A percentile compares a stretch with the other conserved stretches of the same genome.
These are phyloP conservation scores for Alternaria gaisen DNA, from an alignment of 2,329 filamentous ascomycete species.

Conservation along the genomic window DNA sequence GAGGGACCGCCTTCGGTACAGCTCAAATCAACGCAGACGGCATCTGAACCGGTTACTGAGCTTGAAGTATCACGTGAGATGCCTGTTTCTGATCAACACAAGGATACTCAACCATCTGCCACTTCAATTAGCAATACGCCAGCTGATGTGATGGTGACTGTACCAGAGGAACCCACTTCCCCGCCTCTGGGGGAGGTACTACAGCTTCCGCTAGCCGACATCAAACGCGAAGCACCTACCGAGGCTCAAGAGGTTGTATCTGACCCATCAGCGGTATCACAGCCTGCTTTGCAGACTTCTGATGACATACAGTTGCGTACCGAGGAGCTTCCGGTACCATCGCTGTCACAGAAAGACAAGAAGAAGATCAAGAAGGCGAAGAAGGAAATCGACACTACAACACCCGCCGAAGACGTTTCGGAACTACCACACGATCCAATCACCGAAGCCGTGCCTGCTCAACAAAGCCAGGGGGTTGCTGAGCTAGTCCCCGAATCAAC, in stretches of 20 bases:
- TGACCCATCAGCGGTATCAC: slow-evolving; percentile 2
- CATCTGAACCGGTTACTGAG: neutral
- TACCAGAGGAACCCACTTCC: neutral
- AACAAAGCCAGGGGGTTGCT: neutral
- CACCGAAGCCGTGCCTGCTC: slow-evolving; percentile 1
- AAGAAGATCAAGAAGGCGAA: slow-evolving; percentile 40
- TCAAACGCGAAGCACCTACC: neutral
- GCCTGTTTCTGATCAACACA: neutral
- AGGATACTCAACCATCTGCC: neutral
- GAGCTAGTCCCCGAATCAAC: neutral
- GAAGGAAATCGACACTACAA: slow-evolving; percentile 24
- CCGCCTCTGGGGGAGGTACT: slow-evolving; percentile 3
- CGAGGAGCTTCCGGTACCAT: slow-evolving; percentile 15
- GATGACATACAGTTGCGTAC: slow-evolving; percentile 9
- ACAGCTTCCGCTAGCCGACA: neutral
- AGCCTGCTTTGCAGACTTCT: slow-evolving; percentile 22
- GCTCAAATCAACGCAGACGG: neutral
- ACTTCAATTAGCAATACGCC: neutral
- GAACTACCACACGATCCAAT: slow-evolving; percentile 7
- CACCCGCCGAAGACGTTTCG: slow-evolving; percentile 17
- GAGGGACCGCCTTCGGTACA: slow-evolving; percentile 6
- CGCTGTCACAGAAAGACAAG: slow-evolving; percentile 30
- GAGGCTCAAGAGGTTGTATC: slow-evolving; percentile 6
- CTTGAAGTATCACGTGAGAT: slow-evolving; percentile 6
- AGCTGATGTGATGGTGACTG: neutral